A percentile compares a stretch with the other conserved stretches of the same genome.
phyloP scores from a whole-genome alignment of 2,329 filamentous ascomycete species.

The Epichloe glyceriae region DNA sequence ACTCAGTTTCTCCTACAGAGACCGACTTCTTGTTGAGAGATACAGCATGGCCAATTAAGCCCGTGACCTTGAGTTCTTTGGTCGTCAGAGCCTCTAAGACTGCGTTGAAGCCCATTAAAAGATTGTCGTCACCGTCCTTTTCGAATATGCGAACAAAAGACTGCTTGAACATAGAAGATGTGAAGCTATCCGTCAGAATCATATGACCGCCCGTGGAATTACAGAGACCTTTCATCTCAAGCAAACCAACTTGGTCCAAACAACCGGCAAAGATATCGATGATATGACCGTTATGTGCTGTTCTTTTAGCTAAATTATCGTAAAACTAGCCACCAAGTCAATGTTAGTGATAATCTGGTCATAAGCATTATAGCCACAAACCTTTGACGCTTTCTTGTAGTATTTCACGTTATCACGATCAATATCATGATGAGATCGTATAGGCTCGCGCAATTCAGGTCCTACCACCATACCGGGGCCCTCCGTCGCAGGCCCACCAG shows the following conservation, averaged over 20 bases:
- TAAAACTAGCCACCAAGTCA: conserved; percentile 54
- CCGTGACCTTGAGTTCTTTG: conserved; percentile 96
- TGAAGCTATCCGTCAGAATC: conserved; percentile 96
- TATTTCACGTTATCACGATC: conserved; percentile 98
- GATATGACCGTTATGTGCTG: conserved; percentile 91
- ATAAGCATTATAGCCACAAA: conserved; percentile 22
- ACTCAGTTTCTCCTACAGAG: conserved; percentile 94
- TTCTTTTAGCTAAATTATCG: conserved; percentile 83
- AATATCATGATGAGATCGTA: conserved; percentile 96
- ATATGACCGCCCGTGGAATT: conserved; percentile 97
- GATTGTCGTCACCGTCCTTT: conserved; percentile 87
- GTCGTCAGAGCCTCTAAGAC: conserved; percentile 92
- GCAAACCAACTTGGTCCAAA: conserved; percentile 87
- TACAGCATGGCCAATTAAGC: conserved; percentile 89
- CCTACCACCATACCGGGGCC: conserved; percentile 95
- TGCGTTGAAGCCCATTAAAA: conserved; percentile 97
- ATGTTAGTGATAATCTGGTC: neutral
- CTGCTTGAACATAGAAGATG: conserved; percentile 98
- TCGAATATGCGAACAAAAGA: conserved; percentile 96
- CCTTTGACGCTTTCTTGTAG: conserved; percentile 97
- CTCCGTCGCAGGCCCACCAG: conserved; percentile 87
- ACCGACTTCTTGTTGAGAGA: conserved; percentile 97
- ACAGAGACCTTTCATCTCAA: conserved; percentile 95
- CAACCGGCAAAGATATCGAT: conserved; percentile 97
- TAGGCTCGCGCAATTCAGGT: conserved; percentile 87